These are phyloP conservation scores for Punctularia strigosozonata DNA, from an alignment of 768 basidiomycete genomes.

Conservation along the genomic window DNA sequence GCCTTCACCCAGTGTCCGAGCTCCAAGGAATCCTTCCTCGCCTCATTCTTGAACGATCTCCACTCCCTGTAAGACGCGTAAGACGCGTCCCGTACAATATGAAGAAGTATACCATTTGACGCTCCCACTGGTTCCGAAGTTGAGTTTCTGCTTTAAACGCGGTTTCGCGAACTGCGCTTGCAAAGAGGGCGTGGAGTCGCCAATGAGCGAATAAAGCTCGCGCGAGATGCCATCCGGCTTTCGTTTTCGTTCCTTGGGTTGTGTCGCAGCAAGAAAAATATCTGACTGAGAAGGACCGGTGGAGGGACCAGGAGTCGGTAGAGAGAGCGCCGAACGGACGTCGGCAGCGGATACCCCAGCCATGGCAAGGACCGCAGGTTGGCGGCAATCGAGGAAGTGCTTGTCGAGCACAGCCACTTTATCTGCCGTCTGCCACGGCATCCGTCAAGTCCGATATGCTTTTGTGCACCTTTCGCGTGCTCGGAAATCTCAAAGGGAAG, in stretches of 20 bases:
- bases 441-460: too few species aligned
- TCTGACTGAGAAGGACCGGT: conserved; percentile 35
- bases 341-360: conserved; percentile 61
- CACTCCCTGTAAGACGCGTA: conserved; percentile 53
- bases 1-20: conserved; percentile 80
- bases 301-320: conserved; percentile 31
- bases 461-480: too few species aligned
- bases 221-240: conserved; percentile 89
- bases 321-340: conserved; percentile 71
- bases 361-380: too few species aligned
- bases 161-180: conserved; percentile 72
- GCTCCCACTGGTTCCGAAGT: conserved; percentile 46
- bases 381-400: too few species aligned
- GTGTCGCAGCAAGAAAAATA: conserved; percentile 22
- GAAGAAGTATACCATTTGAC: conserved; percentile 83
- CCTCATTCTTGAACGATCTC: conserved; percentile 60
- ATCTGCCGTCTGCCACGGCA: too few species aligned
- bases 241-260: conserved; percentile 25
- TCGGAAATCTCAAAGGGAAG: too few species aligned
- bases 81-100: too few species aligned
- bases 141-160: conserved; percentile 79
- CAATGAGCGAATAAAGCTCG: conserved; percentile 90
- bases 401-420: too few species aligned
- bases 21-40: conserved; percentile 54
- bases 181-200: conserved; percentile 82